Evolutionary conservation across 1,284 basidiomycete species (phyloP).

Genomic region (Takashimella koratensis): DNA sequence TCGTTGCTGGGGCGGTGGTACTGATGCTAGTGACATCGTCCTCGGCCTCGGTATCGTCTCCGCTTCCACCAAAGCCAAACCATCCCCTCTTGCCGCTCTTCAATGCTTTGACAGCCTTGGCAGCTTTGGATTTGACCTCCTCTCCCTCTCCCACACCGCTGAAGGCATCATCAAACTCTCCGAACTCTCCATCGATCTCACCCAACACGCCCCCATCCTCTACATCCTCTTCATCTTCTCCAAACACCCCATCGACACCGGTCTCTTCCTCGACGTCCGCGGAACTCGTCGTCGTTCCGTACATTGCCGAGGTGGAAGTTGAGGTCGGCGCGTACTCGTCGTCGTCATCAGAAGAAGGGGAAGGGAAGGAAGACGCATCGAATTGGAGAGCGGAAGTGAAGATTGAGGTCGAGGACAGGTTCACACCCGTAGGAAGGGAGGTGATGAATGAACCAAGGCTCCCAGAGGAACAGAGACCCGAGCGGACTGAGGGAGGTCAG

Average conservation of each 20-base stretch:
- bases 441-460: conserved; percentile 83
- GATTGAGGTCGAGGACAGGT: conserved; percentile 61
- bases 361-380: conserved; percentile 16
- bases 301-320: neutral
- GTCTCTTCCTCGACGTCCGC: conserved; percentile 1
- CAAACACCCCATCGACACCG: neutral
- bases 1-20: neutral
- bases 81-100: neutral
- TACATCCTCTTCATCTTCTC: conserved; percentile 10
- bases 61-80: too few species aligned
- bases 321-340: conserved; percentile 17
- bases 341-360: conserved; percentile 10
- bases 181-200: neutral
- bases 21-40: neutral
- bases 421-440: conserved; percentile 59
- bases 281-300: neutral
- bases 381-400: conserved; percentile 50
- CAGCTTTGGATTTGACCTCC: neutral
- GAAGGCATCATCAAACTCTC: neutral
- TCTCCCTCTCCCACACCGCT: neutral
- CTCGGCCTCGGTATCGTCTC: too few species aligned
- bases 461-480: conserved; percentile 63
- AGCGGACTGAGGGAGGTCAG: conserved; percentile 56
- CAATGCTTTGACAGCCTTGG: neutral
- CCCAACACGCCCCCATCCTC: neutral